phyloP scores from a whole-genome alignment of 495 filamentous ascomycete species.

The Aspergillus haitiensis region DNA sequence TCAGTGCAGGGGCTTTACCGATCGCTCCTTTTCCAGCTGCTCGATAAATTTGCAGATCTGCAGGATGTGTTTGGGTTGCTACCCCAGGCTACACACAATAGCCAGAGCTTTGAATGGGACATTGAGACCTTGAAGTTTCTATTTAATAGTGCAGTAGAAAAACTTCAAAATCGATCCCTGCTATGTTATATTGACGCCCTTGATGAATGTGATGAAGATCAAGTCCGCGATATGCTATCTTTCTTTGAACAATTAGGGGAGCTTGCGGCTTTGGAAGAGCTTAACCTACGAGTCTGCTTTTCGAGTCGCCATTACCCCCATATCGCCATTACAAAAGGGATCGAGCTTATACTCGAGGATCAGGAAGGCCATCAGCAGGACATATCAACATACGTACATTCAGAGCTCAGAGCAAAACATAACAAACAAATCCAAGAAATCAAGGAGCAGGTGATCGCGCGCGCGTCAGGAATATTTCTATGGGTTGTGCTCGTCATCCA shows the following conservation, averaged over 20 bases:
- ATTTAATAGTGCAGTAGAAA: conserved; percentile 4
- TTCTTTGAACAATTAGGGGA: conserved; percentile 38
- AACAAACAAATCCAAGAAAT: conserved; percentile 22
- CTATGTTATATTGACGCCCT: conserved; percentile 40
- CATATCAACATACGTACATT: conserved; percentile 25
- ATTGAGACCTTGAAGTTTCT: conserved; percentile 20
- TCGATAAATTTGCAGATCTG: conserved; percentile 27
- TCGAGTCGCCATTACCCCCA: conserved; percentile 53
- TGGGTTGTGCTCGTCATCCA: conserved; percentile 48
- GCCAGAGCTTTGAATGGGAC: conserved; percentile 7
- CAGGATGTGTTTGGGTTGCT: conserved; percentile 23
- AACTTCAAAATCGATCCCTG: conserved; percentile 13
- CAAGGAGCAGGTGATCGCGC: conserved; percentile 30
- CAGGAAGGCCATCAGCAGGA: conserved; percentile 28
- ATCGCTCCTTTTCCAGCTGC: conserved; percentile 42
- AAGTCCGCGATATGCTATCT: conserved; percentile 35
- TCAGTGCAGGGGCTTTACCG: conserved; percentile 52
- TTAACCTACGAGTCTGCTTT: conserved; percentile 36
- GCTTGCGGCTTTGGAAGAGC: conserved; percentile 14
- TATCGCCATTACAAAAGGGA: conserved; percentile 36
- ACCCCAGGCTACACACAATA: neutral
- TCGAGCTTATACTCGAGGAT: conserved; percentile 30
- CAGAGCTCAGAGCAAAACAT: conserved; percentile 20
- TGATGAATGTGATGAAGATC: conserved; percentile 37
- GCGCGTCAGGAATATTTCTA: conserved; percentile 47